Evolutionary conservation across 2,329 filamentous ascomycete species (phyloP), one percentile per base, ranked within the genome.

Genomic region (Colletotrichum sp.): DNA sequence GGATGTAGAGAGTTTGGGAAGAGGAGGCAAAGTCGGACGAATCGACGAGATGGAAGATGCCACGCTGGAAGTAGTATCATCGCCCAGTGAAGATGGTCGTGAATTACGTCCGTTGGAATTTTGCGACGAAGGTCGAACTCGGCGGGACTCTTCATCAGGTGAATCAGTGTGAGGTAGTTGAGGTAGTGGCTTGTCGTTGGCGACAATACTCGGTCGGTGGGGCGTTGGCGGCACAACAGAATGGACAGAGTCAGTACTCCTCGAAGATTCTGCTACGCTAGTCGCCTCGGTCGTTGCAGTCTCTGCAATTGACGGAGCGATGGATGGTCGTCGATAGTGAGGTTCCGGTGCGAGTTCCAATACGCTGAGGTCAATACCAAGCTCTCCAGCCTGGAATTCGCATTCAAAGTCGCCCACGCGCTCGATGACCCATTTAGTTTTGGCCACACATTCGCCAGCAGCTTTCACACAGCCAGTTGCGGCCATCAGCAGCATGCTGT

Each of bases 331-430:
- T 81, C 81, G 68, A 67, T 83, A 79, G 55, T 87, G 84, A 15
- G 85, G 79, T 24, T 77, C 75, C 3, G 80, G 81, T n/a, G 85
- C 81, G 9, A 85, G 80, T 70, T 91, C 87, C 62, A 92, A 84
- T n/a, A 89, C 84, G 18, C 83, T 84, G 32, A 92, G 82, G 77
- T 92, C 90, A 68, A 93, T 88, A 9, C 89, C 90, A 30, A 94
- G 84, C 78, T 81, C 84, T 21, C 86, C 86, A 49, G 86, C 82
- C 79, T 94, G 92, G 71, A 95, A 89, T 82, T 98, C 95, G 79
- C 96, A 92, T 83, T 98, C 96, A 79, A 98, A 98, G 83, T 98
- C 96, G 24, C 96, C 96, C 78, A 97, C 95, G 77, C 94, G 91
- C 85, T 98, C 96, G 74, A 99, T 94, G 60, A 98, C 92, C 82